Base-by-base conservation (phyloP, 306 rosid species). In the Vigna trinervia region DNA sequence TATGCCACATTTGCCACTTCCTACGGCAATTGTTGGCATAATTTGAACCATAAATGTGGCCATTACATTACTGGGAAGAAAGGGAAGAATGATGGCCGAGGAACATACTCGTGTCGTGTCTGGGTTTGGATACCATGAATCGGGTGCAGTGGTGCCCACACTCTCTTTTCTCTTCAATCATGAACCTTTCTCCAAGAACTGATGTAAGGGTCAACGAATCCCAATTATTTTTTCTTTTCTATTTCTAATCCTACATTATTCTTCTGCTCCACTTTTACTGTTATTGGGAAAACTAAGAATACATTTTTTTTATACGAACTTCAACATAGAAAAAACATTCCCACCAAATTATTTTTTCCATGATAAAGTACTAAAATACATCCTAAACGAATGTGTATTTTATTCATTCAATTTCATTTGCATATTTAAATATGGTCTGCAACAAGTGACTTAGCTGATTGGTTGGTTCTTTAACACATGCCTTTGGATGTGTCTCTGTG, bases 1-100 rank as follows among this genome's bases (percentile, higher is more conserved):
- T 69, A 81, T 78, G 85, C 79, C 87, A 74, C 84, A 78, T 73
- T 60, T 80, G 66, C 74, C 62, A 39, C 75, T 59, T 43, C 32
- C 38, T 11, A 26, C 34, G 15, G 75, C 45, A 63, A 78, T 73
- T 60, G 20, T 56, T 84, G 87, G 78, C 72, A n/a, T 26, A 45
- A 62, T 81, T 67, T 46, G 81, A 78, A 69, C 80, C 85, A 62
- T 38, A 77, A 75, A 84, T 17, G 32, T 76, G 74, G 78, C 74
- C 54, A 76, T 20, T 28, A 15, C 12, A 76, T 20, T 28, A 15
- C 46, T 4, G 1, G 32, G 50, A 76, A 34, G 64, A 80, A 72
- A 67, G 41, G 50, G 57, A 68, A 38, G 38, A 72, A 80, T 15
- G 52, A 48, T 15, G 65, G n/a, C 79, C 79, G 71, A 36, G 5